Evolutionary conservation across 2,329 filamentous ascomycete species (phyloP).

Genomic region (Cryphonectria japonica): DNA sequence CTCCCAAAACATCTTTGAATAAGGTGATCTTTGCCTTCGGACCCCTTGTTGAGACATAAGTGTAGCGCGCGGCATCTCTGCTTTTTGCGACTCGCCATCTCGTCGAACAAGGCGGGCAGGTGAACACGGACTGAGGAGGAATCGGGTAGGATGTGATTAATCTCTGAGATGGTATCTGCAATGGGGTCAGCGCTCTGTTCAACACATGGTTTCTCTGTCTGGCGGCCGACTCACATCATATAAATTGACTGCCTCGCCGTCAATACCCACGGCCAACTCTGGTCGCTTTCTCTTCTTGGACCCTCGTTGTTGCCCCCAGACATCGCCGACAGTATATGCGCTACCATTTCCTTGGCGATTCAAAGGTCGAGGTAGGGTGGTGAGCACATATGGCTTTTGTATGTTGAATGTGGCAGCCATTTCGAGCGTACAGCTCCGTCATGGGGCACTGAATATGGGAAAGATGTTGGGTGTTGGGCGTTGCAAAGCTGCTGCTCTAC

Average conservation of each 20-base stretch:
- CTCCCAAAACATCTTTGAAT: conserved; percentile 60
- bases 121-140: conserved; percentile 66
- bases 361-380: conserved; percentile 61
- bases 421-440: conserved; percentile 9
- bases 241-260: conserved; percentile 68
- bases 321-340: conserved; percentile 61
- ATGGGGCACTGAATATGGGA: not conserved
- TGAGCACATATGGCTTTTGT: conserved; percentile 66
- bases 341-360: conserved; percentile 49
- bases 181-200: conserved; percentile 29
- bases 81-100: conserved; percentile 53
- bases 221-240: conserved; percentile 58
- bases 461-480: not conserved
- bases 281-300: conserved; percentile 66
- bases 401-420: conserved; percentile 66
- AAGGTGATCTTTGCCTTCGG: conserved; percentile 57
- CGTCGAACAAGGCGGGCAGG: conserved; percentile 63
- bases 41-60: conserved; percentile 61
- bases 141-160: conserved; percentile 70
- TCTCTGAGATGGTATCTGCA: conserved; percentile 61
- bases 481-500: not conserved
- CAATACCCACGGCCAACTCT: conserved; percentile 64
- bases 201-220: not conserved
- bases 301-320: conserved; percentile 61
- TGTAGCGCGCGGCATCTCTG: conserved; percentile 59